Base-by-base conservation (phyloP, 768 basidiomycete genomes). In the Mycena albidolilacea region DNA sequence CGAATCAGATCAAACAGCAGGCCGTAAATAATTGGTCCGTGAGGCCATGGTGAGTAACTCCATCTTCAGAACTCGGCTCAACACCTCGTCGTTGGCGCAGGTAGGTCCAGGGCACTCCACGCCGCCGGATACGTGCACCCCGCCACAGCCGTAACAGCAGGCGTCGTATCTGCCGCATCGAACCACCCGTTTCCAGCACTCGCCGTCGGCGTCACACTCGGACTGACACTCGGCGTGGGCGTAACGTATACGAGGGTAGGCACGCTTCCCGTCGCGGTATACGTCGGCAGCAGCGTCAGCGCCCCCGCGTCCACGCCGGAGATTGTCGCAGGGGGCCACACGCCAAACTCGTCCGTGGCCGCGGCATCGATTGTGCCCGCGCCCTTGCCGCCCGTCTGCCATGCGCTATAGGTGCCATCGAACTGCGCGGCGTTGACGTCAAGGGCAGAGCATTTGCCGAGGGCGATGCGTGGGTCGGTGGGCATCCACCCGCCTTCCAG, bases 331-430 rank as follows among this genome's bases (percentile, higher is more conserved):
- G 83, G 80, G 3, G 85, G 85, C 85, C 85, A 86, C 7, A 78
- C 73, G 72, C 69, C 55, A 50, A 84, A 84, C 9, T 78, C 69
- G 0, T 77, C 68, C 1, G 75, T 73, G 44, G 76, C n/a, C 77
- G 78, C 11, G 1, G 71, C 37, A 6, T 46, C 70, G 57, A 71
- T 64, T 0, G 70, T 71, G 10, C 70, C 70, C 6, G 88, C 88
- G 9, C 86, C 88, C 23, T 84, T 73, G n/a, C 90, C 89, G 63
- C 91, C 90, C 1, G 91, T 91, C 79, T 89, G 89, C 86, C 87
- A 91, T 0, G 88, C 69, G 44, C 80, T 77, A 76, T 87, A 87
- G 19, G 82, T 77, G 15, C 84, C 84, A 72, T 78, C 23, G 68
- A 87, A 88, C 7, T 35, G 41, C 9, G 77, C 67, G 41, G 67